Evolutionary conservation across 2,329 filamentous ascomycete species (phyloP).

Genomic region (Alternaria solani): DNA sequence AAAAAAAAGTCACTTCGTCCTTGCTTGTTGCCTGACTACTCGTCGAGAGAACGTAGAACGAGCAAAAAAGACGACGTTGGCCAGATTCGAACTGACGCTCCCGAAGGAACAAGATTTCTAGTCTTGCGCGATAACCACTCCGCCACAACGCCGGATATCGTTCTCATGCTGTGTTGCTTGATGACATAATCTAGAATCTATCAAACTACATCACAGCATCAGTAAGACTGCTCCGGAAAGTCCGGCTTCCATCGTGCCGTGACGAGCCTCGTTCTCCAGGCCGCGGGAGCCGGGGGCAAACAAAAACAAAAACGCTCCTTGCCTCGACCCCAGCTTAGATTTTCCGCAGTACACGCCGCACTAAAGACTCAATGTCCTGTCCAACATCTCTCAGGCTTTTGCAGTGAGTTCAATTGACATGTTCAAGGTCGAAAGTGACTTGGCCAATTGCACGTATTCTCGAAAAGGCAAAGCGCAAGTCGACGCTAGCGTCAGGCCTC

Average conservation of each 20-base stretch:
- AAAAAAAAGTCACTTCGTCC: too few relatives aligned
- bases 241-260: too few relatives aligned
- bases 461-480: neutral
- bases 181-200: conserved; percentile 3
- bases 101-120: conserved; percentile 24
- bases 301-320: neutral
- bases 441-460: neutral
- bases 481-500: conserved; percentile 1
- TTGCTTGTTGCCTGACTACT: neutral
- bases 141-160: neutral
- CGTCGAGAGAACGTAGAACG: too few relatives aligned
- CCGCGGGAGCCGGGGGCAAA: neutral
- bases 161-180: neutral
- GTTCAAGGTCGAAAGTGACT: neutral
- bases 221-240: too few relatives aligned
- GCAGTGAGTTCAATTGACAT: neutral
- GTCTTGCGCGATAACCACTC: conserved; percentile 23
- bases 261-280: too few relatives aligned
- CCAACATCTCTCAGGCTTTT: neutral
- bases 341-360: neutral
- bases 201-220: too few relatives aligned
- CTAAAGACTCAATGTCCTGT: neutral
- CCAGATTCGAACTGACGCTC: conserved; percentile 23
- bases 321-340: neutral
- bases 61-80: conserved; percentile 17